Base-by-base conservation (phyloP, 805 yeast genomes). In the Metschnikowia corniflorae region DNA sequence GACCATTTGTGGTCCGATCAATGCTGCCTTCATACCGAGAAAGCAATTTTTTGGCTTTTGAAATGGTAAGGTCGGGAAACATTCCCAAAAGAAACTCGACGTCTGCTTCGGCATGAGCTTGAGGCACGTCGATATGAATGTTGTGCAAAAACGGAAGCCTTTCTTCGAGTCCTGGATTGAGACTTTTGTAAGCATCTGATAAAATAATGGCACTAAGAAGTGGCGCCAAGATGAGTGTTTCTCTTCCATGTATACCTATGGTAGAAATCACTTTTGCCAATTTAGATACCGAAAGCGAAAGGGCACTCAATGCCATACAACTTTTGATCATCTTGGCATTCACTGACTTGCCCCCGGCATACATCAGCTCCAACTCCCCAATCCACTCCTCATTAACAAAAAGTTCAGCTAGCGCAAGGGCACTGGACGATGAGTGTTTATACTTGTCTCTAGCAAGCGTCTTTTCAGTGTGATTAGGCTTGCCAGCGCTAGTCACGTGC, bases 351-450 rank as follows among this genome's bases (percentile, higher is more conserved):
- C 86, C 87, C 35, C 70, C 72, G 7, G 71, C 70, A 58, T 77
- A 82, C 36, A 78, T 54, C 25, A 61, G 65, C 47, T 83, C 91
- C 28, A 84, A 50, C 10, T 58, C 54, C 45, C 77, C 80, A 13
- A 80, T 56, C 88, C 88, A 83, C 8, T 65, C 59, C 1, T 60
- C 49, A 15, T 64, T 64, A 2, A 81, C 75, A 55, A 82, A 84
- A 15, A 49, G 52, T 38, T 75, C 82, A 2, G 78, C 70, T 55
- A 82, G 80, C 2, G 42, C 47, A 5, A 55, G 47, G 0, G 64
- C 49, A 14, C 33, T 21, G n/a, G 46, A 29, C 5, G 44, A 28
- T 4, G 33, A 31, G 28, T 44, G 51, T 28, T 36, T 42, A 16
- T 48, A 39, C 30, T 53, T 58, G 31, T 55, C 58, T 35, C 49